phyloP scores from a whole-genome alignment of 1,139 yeast genomes.

The Protomyces arabidopsidicola region DNA sequence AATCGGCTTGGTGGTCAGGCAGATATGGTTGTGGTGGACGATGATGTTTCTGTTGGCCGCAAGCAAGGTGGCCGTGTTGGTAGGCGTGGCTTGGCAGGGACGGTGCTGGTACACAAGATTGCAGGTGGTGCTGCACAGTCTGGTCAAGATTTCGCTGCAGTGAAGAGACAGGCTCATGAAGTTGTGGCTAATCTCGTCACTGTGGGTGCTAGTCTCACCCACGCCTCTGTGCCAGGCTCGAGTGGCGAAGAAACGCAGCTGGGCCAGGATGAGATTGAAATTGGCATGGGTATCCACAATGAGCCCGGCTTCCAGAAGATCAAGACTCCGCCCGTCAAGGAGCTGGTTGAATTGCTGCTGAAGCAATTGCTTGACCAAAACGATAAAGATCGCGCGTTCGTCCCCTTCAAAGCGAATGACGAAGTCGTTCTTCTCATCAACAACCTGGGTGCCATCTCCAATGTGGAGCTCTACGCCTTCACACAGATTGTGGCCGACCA shows the following conservation, averaged over 20 bases:
- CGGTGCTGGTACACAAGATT: constrained; percentile 77
- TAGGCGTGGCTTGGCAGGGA: constrained; percentile 89
- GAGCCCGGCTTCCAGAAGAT: constrained; percentile 78
- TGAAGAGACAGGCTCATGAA: constrained; percentile 56
- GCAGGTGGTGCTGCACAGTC: constrained; percentile 62
- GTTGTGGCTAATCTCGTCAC: constrained; percentile 69
- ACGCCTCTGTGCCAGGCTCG: constrained; percentile 81
- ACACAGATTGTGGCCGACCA: constrained; percentile 40
- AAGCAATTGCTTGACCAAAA: constrained; percentile 37
- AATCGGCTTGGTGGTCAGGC: constrained; percentile 67
- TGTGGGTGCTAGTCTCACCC: constrained; percentile 82
- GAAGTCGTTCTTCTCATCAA: constrained; percentile 48
- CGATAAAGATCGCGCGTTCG: constrained; percentile 44
- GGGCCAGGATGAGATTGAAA: constrained; percentile 63
- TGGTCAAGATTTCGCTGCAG: constrained; percentile 48
- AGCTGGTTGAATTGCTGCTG: constrained; percentile 40
- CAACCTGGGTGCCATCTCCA: constrained; percentile 52
- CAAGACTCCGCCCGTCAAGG: constrained; percentile 60
- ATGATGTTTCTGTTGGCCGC: constrained; percentile 89
- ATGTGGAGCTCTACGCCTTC: constrained; percentile 46
- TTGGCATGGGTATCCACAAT: constrained; percentile 94
- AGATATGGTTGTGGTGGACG: constrained; percentile 72
- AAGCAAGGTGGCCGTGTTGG: constrained; percentile 86
- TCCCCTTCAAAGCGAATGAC: constrained; percentile 41
- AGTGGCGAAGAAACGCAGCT: constrained; percentile 48